Conservation (phyloP, 352 stramenopile genomes). For the Phytophthora foliorum region DNA sequence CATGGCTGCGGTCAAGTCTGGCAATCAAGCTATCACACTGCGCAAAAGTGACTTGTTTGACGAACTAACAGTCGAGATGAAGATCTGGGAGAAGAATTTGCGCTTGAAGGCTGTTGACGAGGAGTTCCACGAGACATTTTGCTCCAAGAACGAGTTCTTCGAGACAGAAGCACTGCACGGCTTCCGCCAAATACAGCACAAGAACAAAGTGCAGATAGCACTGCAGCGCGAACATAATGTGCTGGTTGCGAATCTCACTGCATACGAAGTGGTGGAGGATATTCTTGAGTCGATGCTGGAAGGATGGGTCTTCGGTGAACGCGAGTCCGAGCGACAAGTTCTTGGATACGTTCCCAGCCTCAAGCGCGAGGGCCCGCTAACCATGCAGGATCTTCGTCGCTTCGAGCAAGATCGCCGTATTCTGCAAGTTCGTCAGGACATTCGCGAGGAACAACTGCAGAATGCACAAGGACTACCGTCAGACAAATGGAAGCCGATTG, state of each 20-base stretch:
- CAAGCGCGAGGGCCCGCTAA: conserved; percentile 81
- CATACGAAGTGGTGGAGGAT: conserved; percentile 93
- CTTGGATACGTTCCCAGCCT: conserved; percentile 88
- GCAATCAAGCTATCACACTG: conserved; percentile 53
- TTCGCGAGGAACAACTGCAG: conserved; percentile 45
- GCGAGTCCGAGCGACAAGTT: conserved; percentile 76
- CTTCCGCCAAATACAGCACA: conserved; percentile 90
- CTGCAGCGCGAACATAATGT: conserved; percentile 90
- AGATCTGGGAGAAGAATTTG: conserved; percentile 76
- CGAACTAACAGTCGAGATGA: conserved; percentile 73
- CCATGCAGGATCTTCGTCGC: conserved; percentile 72
- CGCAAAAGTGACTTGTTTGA: conserved; percentile 79
- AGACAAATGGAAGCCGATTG: conserved; percentile 84
- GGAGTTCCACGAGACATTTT: conserved; percentile 94
- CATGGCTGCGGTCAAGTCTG: conserved; percentile 70
- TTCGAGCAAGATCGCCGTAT: conserved; percentile 65
- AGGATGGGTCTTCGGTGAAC: conserved; percentile 96
- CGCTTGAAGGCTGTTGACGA: conserved; percentile 86
- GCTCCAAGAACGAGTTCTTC: conserved; percentile 82
- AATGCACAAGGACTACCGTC: conserved; percentile 59
- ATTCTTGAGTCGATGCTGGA: conserved; percentile 97
- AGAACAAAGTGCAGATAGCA: conserved; percentile 76
- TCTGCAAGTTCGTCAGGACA: conserved; percentile 42
- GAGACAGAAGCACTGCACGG: conserved; percentile 93
- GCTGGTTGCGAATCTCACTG: conserved; percentile 87